Conservation (phyloP, 148 eudicot species). For the Silene conica region DNA sequence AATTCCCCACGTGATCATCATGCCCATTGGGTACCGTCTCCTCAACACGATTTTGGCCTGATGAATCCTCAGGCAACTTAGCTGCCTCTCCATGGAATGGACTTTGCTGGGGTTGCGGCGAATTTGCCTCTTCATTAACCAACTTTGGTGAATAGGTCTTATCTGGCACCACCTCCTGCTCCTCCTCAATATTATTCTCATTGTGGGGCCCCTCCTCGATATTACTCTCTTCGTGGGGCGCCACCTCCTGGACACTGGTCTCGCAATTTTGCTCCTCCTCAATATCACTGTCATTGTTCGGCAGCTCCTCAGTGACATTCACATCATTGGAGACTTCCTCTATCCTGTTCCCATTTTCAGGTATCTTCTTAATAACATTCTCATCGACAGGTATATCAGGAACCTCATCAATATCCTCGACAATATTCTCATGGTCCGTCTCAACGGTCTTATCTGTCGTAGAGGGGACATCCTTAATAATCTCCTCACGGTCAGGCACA, state of each 20-base stretch:
- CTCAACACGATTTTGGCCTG: conserved; percentile 22
- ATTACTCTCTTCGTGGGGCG: not conserved
- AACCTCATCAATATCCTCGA: not conserved
- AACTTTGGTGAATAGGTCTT: conserved; percentile 9
- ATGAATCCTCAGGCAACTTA: conserved; percentile 29
- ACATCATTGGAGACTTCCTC: not conserved
- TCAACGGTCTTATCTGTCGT: not conserved
- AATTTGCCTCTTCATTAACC: conserved; percentile 18
- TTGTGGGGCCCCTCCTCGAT: not conserved
- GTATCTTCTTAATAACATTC: not conserved
- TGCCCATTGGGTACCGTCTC: conserved; percentile 24
- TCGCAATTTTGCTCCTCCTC: not conserved
- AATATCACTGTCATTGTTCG: not conserved
- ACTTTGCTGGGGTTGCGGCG: conserved; percentile 24
- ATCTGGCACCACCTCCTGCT: not conserved
- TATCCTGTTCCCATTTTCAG: not conserved
- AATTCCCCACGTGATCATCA: conserved; percentile 16
- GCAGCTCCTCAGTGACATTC: not conserved
- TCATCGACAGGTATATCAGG: not conserved
- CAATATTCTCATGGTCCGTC: not conserved
- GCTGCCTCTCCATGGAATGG: conserved; percentile 22
- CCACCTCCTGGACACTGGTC: not conserved
- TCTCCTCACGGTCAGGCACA: not conserved
- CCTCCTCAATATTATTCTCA: not conserved
- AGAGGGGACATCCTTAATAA: not conserved